A percentile compares a stretch with the other conserved stretches of the same genome.
These are phyloP conservation scores for Saprolegnia parasitica DNA, from an alignment of 352 stramenopile species.

Conservation along the genomic window DNA sequence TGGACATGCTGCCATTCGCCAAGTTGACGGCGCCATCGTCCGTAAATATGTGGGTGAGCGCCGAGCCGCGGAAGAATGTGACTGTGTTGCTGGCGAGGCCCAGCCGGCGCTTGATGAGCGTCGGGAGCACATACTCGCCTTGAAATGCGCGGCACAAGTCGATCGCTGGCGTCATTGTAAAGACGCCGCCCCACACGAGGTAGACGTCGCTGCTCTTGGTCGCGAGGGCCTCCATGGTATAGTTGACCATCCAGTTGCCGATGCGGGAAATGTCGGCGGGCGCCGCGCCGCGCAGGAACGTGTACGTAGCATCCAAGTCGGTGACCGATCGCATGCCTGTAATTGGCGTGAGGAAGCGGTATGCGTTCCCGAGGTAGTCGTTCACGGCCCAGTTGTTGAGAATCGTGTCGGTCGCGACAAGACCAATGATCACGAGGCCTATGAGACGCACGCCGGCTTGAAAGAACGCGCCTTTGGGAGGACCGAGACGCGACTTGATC, in stretches of 20 bases:
- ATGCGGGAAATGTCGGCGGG: background rate
- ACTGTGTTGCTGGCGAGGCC: background rate
- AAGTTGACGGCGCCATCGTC: background rate
- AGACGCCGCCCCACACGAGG: constrained; percentile 1
- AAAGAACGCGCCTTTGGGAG: background rate
- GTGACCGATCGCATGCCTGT: background rate
- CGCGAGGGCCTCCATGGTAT: background rate
- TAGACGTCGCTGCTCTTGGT: background rate
- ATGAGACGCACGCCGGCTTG: background rate
- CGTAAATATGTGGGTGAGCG: background rate
- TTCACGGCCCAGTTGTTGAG: constrained; percentile 23
- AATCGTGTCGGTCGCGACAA: constrained; percentile 3
- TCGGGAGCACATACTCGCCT: background rate
- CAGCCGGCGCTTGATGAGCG: background rate
- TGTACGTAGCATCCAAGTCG: background rate
- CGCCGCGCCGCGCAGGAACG: background rate
- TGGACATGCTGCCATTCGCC: background rate
- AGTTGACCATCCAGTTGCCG: background rate
- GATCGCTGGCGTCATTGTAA: background rate
- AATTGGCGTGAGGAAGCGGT: constrained; percentile 2
- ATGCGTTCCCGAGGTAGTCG: constrained; percentile 24
- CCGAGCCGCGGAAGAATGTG: constrained; percentile 18
- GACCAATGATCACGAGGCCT: background rate
- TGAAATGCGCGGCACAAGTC: background rate
- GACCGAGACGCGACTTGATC: background rate